Percentiles rank a stretch among this genome's conserved stretches.
Conservation (phyloP, 495 filamentous ascomycete genomes). For the Lepraria neglecta region DNA sequence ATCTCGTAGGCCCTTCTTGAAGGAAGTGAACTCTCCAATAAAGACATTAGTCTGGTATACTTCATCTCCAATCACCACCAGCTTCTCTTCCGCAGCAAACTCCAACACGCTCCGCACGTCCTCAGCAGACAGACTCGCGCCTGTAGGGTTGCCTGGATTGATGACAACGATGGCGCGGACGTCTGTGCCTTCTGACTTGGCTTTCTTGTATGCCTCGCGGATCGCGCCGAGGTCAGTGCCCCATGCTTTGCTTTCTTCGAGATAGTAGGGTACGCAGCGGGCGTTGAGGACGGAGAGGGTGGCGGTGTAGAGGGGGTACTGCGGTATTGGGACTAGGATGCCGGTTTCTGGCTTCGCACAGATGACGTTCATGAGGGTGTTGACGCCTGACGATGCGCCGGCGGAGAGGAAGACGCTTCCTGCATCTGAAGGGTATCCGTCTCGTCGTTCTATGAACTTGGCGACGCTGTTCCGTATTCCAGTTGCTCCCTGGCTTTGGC, state of each 20-base stretch:
- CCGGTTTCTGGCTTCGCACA: conserved; percentile 73
- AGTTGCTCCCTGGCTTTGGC: conserved; percentile 80
- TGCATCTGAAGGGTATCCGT: conserved; percentile 76
- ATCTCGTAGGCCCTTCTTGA: conserved; percentile 83
- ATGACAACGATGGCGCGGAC: conserved; percentile 91
- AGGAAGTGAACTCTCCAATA: conserved; percentile 82
- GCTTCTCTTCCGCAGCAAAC: conserved; percentile 75
- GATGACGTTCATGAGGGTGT: conserved; percentile 84
- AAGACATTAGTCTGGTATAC: conserved; percentile 99
- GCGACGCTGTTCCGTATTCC: conserved; percentile 84
- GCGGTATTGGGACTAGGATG: conserved; percentile 89
- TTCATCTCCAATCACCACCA: conserved; percentile 91
- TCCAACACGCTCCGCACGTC: conserved; percentile 78
- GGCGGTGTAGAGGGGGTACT: conserved; percentile 96
- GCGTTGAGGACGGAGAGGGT: conserved; percentile 83
- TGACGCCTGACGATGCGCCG: conserved; percentile 90
- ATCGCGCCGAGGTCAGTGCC: conserved; percentile 78
- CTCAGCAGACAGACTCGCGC: conserved; percentile 67
- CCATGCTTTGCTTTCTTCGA: conserved; percentile 82
- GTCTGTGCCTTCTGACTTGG: conserved; percentile 68
- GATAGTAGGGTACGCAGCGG: conserved; percentile 80
- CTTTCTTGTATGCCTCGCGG: conserved; percentile 59
- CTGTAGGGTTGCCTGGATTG: conserved; percentile 97
- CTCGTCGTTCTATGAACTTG: conserved; percentile 83
- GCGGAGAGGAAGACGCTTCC: conserved; percentile 77